These are phyloP conservation scores for Seiridium cupressi DNA, from an alignment of 2,329 filamentous ascomycete species.

Conservation along the genomic window DNA sequence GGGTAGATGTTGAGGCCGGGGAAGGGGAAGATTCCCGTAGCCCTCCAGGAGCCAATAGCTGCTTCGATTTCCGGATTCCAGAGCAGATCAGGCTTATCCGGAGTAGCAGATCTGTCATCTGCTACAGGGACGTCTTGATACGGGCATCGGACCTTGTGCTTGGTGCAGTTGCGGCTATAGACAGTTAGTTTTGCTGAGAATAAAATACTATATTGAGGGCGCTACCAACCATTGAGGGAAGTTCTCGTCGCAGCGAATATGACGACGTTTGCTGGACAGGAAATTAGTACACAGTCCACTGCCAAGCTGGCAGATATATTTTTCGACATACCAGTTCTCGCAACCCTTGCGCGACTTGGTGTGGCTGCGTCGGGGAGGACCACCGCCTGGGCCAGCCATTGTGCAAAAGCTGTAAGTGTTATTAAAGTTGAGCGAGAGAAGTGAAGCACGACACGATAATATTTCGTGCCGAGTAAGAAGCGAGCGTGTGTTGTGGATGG, in stretches of 20 bases:
- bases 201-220: too few relatives aligned
- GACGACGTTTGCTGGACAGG: constrained; percentile 71
- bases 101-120: constrained; percentile 60
- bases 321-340: constrained; percentile 70
- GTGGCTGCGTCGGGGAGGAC: constrained; percentile 84
- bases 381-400: constrained; percentile 95
- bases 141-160: constrained; percentile 97
- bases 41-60: constrained; percentile 79
- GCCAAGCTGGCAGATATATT: background rate
- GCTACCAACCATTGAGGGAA: constrained; percentile 87
- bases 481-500: constrained; percentile 25
- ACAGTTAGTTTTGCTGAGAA: background rate
- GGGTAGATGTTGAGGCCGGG: constrained; percentile 76
- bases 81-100: constrained; percentile 68
- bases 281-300: constrained; percentile 13
- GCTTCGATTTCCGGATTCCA: constrained; percentile 85
- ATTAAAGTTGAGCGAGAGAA: constrained; percentile 33
- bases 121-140: constrained; percentile 85
- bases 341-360: constrained; percentile 99
- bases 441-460: constrained; percentile 24
- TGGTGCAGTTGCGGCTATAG: constrained; percentile 92
- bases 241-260: constrained; percentile 96
- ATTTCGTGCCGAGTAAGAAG: constrained; percentile 23
- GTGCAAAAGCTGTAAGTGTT: constrained; percentile 26
- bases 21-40: constrained; percentile 82